Evolutionary conservation across 2,329 filamentous ascomycete species (phyloP).

Genomic region (Colletotrichum destructivum): DNA sequence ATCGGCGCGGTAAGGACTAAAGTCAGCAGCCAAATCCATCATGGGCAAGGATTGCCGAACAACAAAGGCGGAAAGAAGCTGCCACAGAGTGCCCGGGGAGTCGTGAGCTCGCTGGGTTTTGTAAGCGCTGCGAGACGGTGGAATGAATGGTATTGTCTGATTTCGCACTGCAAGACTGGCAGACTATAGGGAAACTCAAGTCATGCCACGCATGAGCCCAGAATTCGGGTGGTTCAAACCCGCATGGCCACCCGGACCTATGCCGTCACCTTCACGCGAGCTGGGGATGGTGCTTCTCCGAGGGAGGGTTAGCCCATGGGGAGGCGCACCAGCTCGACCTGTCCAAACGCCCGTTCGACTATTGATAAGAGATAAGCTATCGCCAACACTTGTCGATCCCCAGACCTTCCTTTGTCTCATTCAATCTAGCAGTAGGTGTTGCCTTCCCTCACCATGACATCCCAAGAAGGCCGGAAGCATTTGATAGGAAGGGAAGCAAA

Average conservation of each 20-base stretch:
- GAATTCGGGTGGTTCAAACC: constrained; percentile 11
- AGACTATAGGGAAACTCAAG: not conserved
- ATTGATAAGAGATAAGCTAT: constrained; percentile 33
- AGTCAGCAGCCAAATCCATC: constrained; percentile 60
- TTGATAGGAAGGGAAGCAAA: not conserved
- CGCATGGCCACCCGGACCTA: constrained; percentile 17
- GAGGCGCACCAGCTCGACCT: constrained; percentile 12
- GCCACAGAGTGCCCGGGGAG: not conserved
- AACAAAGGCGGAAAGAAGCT: not conserved
- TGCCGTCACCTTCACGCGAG: constrained; percentile 37
- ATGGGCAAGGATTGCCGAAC: not conserved
- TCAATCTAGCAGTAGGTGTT: not conserved
- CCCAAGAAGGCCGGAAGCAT: no score
- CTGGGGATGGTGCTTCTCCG: constrained; percentile 42
- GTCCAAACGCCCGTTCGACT: constrained; percentile 1
- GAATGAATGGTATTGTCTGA: not conserved
- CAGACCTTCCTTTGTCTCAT: not conserved
- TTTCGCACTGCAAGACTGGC: not conserved
- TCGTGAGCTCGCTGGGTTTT: not conserved
- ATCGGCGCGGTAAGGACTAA: constrained; percentile 71
- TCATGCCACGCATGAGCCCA: constrained; percentile 15
- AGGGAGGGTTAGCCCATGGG: constrained; percentile 18
- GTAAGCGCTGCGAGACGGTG: no score
- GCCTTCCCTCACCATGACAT: not conserved
- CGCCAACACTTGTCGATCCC: not conserved